phyloP scores from a whole-genome alignment of 2,329 filamentous ascomycete species.

The Neoascochyta sp. region DNA sequence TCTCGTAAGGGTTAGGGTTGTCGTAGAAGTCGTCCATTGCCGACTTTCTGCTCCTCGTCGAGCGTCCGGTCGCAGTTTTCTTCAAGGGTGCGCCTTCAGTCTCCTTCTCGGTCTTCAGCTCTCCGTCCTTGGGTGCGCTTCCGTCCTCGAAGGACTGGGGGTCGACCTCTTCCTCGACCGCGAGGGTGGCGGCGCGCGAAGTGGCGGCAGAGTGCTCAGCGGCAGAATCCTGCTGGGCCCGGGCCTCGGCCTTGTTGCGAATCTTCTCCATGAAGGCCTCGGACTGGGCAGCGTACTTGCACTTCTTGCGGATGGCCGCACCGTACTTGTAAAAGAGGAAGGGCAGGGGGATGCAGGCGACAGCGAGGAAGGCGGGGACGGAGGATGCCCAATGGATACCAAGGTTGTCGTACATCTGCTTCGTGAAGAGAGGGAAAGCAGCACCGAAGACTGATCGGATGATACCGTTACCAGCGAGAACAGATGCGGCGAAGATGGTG shows the following conservation, averaged over 20 bases:
- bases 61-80: constrained; percentile 30
- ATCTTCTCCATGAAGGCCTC: constrained; percentile 56
- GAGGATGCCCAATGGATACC: constrained; percentile 72
- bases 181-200: constrained; percentile 23
- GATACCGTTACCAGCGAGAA: constrained; percentile 74
- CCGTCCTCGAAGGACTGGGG: constrained; percentile 24
- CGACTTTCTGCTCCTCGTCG: constrained; percentile 21
- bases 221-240: constrained; percentile 7
- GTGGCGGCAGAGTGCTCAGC: constrained; percentile 15
- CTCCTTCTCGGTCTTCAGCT: constrained; percentile 40
- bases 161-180: constrained; percentile 28
- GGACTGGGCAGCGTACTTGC: constrained; percentile 67
- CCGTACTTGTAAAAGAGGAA: constrained; percentile 76
- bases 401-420: constrained; percentile 53
- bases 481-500: constrained; percentile 72
- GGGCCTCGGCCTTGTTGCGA: constrained; percentile 31
- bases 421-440: constrained; percentile 74
- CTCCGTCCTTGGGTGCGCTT: constrained; percentile 32
- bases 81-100: constrained; percentile 20
- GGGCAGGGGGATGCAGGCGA: constrained; percentile 69
- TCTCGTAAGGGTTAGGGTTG: constrained; percentile 50
- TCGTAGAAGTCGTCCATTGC: constrained; percentile 35
- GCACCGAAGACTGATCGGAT: constrained; percentile 74
- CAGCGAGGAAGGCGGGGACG: constrained; percentile 68
- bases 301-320: constrained; percentile 58